Percentiles rank a stretch among this genome's conserved stretches.
Conservation (phyloP, 805 yeast species). For the Ogataea ganodermae region DNA sequence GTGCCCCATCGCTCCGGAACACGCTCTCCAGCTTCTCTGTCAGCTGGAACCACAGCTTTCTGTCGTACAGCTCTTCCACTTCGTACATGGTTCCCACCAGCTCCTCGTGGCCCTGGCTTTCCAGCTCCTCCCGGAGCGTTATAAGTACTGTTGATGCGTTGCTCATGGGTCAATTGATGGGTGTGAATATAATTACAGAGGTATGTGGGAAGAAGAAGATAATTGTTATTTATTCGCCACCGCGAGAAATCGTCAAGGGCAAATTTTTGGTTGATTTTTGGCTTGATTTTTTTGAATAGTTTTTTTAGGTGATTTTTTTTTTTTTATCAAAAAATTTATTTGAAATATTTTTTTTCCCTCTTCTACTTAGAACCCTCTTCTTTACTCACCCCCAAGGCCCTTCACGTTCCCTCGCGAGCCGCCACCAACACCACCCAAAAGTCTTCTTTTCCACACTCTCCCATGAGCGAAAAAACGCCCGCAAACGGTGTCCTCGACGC, state of each 20-base stretch:
- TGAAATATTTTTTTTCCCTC: constrained; percentile 4
- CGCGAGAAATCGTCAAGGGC: background rate
- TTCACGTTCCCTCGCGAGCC: too few species aligned
- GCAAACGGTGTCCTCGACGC: constrained; percentile 23
- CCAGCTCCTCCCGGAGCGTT: constrained; percentile 65
- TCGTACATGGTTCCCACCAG: constrained; percentile 61
- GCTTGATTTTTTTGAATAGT: background rate
- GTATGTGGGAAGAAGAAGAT: too few species aligned
- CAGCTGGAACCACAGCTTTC: constrained; percentile 94
- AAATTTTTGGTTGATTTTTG: background rate
- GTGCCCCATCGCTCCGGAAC: constrained; percentile 54
- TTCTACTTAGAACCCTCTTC: too few species aligned
- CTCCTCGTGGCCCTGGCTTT: constrained; percentile 45
- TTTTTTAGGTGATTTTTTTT: background rate
- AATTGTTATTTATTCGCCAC: background rate
- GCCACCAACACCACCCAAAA: too few species aligned
- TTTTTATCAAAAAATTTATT: constrained; percentile 3
- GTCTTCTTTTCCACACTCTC: background rate
- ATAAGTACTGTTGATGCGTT: constrained; percentile 49
- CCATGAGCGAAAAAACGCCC: background rate
- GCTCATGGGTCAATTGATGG: background rate
- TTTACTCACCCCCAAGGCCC: too few species aligned
- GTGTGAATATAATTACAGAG: too few species aligned
- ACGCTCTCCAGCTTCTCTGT: constrained; percentile 61
- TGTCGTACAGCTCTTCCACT: constrained; percentile 82